phyloP scores from a whole-genome alignment of 2,329 filamentous ascomycete species.

The Fusarium cyanostomum region DNA sequence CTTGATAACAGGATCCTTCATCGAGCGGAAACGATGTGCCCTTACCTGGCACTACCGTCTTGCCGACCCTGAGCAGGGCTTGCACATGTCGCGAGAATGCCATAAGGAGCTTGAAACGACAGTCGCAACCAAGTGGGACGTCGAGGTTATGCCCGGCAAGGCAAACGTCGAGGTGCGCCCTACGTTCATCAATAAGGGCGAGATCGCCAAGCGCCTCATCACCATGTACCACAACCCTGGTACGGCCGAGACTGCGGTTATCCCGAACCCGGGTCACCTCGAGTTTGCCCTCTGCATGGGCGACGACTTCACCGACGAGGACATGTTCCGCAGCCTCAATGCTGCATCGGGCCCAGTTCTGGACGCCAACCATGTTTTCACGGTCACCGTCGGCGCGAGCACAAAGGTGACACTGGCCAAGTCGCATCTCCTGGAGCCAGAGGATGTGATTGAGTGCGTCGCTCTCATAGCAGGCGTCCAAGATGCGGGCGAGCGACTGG shows the following conservation, averaged over 20 bases:
- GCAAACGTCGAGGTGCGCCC: constrained; percentile 97
- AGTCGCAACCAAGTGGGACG: constrained; percentile 82
- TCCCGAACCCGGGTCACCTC: constrained; percentile 61
- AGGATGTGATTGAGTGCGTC: constrained; percentile 81
- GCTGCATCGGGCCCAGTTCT: constrained; percentile 63
- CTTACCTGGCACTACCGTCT: constrained; percentile 97
- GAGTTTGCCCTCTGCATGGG: constrained; percentile 92
- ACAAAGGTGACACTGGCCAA: constrained; percentile 90
- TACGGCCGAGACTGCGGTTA: constrained; percentile 56
- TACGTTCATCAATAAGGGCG: constrained; percentile 97
- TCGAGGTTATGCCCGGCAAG: constrained; percentile 97
- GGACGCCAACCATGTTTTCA: constrained; percentile 76
- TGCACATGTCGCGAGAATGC: constrained; percentile 82
- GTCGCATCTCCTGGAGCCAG: constrained; percentile 89
- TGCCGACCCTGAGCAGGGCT: constrained; percentile 85
- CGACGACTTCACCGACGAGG: constrained; percentile 97
- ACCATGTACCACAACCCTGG: constrained; percentile 70
- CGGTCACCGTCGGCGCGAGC: constrained; percentile 89
- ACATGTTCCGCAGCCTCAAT: constrained; percentile 89
- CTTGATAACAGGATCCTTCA: constrained; percentile 75
- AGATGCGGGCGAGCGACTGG: constrained; percentile 51
- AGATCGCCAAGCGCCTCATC: constrained; percentile 88
- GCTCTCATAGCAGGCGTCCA: constrained; percentile 63
- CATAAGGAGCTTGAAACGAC: constrained; percentile 82
- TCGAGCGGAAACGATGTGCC: constrained; percentile 93